phyloP scores from a whole-genome alignment of 192 early-diverging fungal genomes.

The Coemansia sp. region DNA sequence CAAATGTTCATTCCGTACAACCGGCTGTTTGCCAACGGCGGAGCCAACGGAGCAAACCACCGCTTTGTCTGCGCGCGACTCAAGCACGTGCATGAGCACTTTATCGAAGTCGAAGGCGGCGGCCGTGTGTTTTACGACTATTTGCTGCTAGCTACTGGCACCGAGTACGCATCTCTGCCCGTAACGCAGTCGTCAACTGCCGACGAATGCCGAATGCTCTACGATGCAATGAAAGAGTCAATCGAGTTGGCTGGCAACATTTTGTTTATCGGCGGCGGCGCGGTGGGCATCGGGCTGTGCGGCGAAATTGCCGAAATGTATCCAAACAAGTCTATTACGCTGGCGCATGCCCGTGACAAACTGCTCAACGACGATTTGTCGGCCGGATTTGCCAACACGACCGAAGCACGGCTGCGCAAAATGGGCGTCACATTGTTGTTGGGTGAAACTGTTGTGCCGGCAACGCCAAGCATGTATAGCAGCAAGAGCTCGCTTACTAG shows the following conservation, averaged over 20 bases:
- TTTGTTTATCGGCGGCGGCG: constrained; percentile 70
- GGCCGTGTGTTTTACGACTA: constrained; percentile 64
- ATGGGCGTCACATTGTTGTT: constrained; percentile 36
- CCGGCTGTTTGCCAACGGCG: constrained; percentile 44
- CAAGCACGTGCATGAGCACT: constrained; percentile 41
- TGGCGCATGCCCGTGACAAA: constrained; percentile 40
- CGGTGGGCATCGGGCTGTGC: constrained; percentile 57
- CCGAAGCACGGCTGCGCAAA: constrained; percentile 23
- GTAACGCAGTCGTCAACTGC: constrained; percentile 51
- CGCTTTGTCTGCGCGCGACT: constrained; percentile 57
- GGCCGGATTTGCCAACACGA: constrained; percentile 18
- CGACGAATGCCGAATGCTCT: constrained; percentile 30
- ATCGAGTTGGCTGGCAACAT: constrained; percentile 56
- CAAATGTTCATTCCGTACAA: constrained; percentile 59
- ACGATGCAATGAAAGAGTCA: constrained; percentile 37
- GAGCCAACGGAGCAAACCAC: constrained; percentile 20
- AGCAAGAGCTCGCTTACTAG: constrained; percentile 15
- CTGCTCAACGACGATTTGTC: constrained; percentile 40
- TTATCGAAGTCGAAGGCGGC: constrained; percentile 57
- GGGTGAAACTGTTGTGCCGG: constrained; percentile 14
- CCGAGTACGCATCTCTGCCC: constrained; percentile 53
- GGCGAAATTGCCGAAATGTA: constrained; percentile 59
- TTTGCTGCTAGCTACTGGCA: constrained; percentile 67
- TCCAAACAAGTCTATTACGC: constrained; percentile 50
- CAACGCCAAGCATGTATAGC: background rate